Evolutionary conservation across 2,329 filamentous ascomycete genomes (phyloP).

Genomic region (Diatrype stigma): DNA sequence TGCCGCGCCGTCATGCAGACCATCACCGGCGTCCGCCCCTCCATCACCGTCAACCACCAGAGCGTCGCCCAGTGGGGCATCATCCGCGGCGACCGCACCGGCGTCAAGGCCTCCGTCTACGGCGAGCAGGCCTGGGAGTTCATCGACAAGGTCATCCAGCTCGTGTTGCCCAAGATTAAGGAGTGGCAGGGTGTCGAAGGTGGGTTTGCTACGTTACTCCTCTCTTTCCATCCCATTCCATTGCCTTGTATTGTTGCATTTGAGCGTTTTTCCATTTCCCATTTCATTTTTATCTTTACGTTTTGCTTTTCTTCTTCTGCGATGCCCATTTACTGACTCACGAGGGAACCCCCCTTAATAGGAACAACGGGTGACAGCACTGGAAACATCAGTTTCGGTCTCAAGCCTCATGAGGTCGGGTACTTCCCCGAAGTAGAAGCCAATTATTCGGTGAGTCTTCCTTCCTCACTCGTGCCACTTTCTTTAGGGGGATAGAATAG

Average conservation of each 20-base stretch:
- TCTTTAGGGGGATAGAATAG: too few relatives aligned
- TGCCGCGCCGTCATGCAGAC: constrained; percentile 81
- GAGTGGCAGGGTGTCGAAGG: constrained; percentile 74
- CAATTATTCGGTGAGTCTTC: constrained; percentile 78
- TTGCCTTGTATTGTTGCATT: too few relatives aligned
- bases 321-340: not conserved
- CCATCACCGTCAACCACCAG: constrained; percentile 65
- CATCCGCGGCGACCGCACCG: constrained; percentile 64
- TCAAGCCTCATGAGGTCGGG: constrained; percentile 69
- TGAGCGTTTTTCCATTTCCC: too few relatives aligned
- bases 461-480: constrained; percentile 1
- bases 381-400: constrained; percentile 82
- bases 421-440: constrained; percentile 92
- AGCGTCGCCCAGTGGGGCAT: constrained; percentile 75
- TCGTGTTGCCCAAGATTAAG: constrained; percentile 93
- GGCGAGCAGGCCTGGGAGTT: constrained; percentile 87
- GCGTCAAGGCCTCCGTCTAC: constrained; percentile 71
- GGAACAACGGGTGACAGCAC: constrained; percentile 74
- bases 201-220: constrained; percentile 17
- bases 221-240: not conserved
- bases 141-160: constrained; percentile 80
- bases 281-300: too few relatives aligned
- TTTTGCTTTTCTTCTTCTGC: too few relatives aligned
- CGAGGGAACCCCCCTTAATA: constrained; percentile 16
- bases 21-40: constrained; percentile 73